Evolutionary conservation across 2,329 filamentous ascomycete species (phyloP).

Genomic region (Colletotrichum sp.): DNA sequence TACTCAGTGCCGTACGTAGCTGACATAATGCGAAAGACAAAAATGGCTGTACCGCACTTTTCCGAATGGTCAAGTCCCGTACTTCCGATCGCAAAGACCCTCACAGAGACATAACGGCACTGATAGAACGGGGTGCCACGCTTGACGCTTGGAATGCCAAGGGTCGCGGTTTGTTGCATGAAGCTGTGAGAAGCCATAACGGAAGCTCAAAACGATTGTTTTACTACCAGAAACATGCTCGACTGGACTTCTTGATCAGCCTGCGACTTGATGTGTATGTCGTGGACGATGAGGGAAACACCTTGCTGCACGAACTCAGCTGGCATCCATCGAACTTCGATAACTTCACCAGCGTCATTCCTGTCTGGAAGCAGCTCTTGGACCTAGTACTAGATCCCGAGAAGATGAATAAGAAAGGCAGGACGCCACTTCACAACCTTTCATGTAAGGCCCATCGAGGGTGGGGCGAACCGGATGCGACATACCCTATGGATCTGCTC

Average conservation of each 20-base stretch:
- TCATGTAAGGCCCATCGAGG: not conserved
- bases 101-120: not conserved
- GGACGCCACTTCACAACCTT: slow-evolving; percentile 27
- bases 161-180: slow-evolving; percentile 24
- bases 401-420: slow-evolving; percentile 22
- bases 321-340: not conserved
- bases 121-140: slow-evolving; percentile 21
- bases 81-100: not conserved
- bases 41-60: slow-evolving; percentile 22
- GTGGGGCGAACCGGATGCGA: not conserved
- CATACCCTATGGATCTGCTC: slow-evolving; percentile 9
- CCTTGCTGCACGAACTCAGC: slow-evolving; percentile 25
- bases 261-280: slow-evolving; percentile 13
- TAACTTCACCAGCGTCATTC: not conserved
- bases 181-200: not conserved
- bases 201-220: not conserved
- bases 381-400: slow-evolving; percentile 18
- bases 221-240: not conserved
- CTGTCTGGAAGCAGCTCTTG: slow-evolving; percentile 20
- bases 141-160: slow-evolving; percentile 11
- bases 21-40: slow-evolving; percentile 22
- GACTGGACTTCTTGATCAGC: slow-evolving; percentile 5
- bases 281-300: slow-evolving; percentile 25
- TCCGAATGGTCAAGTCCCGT: not conserved
- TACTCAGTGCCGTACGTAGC: slow-evolving; percentile 27